phyloP scores from a whole-genome alignment of 2,329 filamentous ascomycete species.

The Sporothrix dimorphospora region DNA sequence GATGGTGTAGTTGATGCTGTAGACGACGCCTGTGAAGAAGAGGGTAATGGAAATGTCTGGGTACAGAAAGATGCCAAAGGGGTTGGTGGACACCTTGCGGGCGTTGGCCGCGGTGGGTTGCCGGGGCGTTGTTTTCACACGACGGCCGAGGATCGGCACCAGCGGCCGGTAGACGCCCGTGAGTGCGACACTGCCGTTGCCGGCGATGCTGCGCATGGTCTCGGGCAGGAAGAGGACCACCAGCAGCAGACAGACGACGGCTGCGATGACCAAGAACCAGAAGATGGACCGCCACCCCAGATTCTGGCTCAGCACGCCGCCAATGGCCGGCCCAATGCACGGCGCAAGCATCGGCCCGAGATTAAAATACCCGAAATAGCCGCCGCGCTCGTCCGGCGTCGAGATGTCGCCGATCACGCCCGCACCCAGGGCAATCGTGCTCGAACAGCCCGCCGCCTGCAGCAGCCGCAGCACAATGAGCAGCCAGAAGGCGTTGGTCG shows the following conservation, averaged over 20 bases:
- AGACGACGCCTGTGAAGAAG: conserved; percentile 41
- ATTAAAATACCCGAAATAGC: conserved; percentile 43
- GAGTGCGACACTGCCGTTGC: conserved; percentile 37
- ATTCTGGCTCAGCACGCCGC: conserved; percentile 33
- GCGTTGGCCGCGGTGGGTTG: not conserved
- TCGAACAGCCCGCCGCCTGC: conserved; percentile 42
- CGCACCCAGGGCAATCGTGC: conserved; percentile 42
- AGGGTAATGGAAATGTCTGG: conserved; percentile 40
- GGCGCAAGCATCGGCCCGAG: conserved; percentile 40
- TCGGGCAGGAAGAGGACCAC: conserved; percentile 47
- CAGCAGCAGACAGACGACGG: conserved; percentile 26
- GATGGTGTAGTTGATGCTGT: conserved; percentile 43
- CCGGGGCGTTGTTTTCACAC: not conserved
- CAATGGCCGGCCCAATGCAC: conserved; percentile 36
- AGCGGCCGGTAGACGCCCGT: conserved; percentile 34
- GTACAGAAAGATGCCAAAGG: conserved; percentile 40
- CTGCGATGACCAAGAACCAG: conserved; percentile 31
- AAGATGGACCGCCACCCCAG: conserved; percentile 33
- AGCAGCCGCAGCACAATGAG: conserved; percentile 40
- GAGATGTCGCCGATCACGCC: conserved; percentile 43
- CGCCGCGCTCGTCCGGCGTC: conserved; percentile 40
- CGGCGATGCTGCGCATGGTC: conserved; percentile 39
- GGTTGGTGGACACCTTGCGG: conserved; percentile 34
- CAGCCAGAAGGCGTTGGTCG: conserved; percentile 41
- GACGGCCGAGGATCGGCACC: conserved; percentile 33